Evolutionary conservation across 1,284 basidiomycete species (phyloP).

Genomic region (Sporisorium exsertum): DNA sequence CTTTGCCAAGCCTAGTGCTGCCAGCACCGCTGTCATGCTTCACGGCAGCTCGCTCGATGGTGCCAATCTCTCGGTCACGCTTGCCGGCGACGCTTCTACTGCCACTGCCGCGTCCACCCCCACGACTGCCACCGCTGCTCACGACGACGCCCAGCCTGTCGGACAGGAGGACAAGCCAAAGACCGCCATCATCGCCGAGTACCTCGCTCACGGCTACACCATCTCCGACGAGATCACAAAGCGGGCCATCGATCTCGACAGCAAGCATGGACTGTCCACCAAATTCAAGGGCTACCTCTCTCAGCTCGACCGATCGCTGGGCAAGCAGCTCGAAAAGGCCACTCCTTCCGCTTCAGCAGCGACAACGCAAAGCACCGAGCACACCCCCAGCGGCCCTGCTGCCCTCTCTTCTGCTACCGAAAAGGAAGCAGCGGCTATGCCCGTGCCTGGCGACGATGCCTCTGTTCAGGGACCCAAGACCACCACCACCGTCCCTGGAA

Average conservation of each 20-base stretch:
- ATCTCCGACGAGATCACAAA: constrained; percentile 61
- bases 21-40: constrained; percentile 60
- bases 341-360: constrained; percentile 26
- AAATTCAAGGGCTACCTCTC: constrained; percentile 57
- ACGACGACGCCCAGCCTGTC: constrained; percentile 38
- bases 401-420: constrained; percentile 48
- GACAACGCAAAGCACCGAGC: constrained; percentile 44
- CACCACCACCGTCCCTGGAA: constrained; percentile 48
- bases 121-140: constrained; percentile 3
- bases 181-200: constrained; percentile 61
- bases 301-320: constrained; percentile 58
- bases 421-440: constrained; percentile 49
- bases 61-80: constrained; percentile 45
- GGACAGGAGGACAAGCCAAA: constrained; percentile 64
- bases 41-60: constrained; percentile 60
- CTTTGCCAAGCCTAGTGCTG: constrained; percentile 49
- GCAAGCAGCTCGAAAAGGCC: constrained; percentile 46
- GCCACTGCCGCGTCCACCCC: constrained; percentile 20
- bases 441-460: constrained; percentile 44
- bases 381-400: constrained; percentile 50
- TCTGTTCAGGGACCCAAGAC: constrained; percentile 44
- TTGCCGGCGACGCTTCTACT: constrained; percentile 17
- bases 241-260: constrained; percentile 63
- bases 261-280: constrained; percentile 58
- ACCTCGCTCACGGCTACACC: constrained; percentile 61